Evolutionary conservation across 805 yeast species (phyloP), one percentile per base, ranked within the genome.

Genomic region (Ogataea parapolymorpha): DNA sequence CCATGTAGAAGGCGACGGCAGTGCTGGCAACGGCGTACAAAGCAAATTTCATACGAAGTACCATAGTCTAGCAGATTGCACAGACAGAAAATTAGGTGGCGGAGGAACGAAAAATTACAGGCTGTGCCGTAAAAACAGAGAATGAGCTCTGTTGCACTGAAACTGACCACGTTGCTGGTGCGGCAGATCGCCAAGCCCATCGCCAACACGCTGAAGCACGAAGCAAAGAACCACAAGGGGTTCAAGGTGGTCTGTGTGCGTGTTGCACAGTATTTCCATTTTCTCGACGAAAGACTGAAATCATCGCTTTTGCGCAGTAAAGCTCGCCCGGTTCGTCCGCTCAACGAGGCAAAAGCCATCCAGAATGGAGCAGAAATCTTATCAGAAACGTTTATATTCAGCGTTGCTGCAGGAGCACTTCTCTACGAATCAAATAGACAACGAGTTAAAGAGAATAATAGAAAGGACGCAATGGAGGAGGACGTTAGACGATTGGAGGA

Each of bases 131-230:
- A 16, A 17, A 11, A 31, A 13, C 24, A 28, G 14, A 14, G 31
- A 18, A 84, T 85, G 93, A 85, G 91, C 65, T 78, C 84, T 18
- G 74, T 86, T 26, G 88, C 90, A 8, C 70, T 85, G 35, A 86
- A 86, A 58, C 65, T 86, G 50, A 77, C 87, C 9, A 74, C 90
- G 17, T 71, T 86, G 39, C 70, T 85, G 39, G 76, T 85, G 6
- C 64, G 90, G 47, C 86, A 91, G 26, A 67, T 86, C 31, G 82
- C 95, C 26, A 85, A 83, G 58, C 95, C 95, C 1, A 72, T 86
- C 23, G 87, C 91, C 3, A 80, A 72, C 42, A 68, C 79, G 2
- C 68, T 87, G 41, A 87, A 85, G 57, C 67, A 77, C 13, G 88
- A 83, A 54, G 93, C 95, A 13, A 79, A 79, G 49, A 82, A 83